A percentile compares a stretch with the other conserved stretches of the same genome.
phyloP scores from a whole-genome alignment of 169 alveolate species.

The Cryptosporidium ryanae region DNA sequence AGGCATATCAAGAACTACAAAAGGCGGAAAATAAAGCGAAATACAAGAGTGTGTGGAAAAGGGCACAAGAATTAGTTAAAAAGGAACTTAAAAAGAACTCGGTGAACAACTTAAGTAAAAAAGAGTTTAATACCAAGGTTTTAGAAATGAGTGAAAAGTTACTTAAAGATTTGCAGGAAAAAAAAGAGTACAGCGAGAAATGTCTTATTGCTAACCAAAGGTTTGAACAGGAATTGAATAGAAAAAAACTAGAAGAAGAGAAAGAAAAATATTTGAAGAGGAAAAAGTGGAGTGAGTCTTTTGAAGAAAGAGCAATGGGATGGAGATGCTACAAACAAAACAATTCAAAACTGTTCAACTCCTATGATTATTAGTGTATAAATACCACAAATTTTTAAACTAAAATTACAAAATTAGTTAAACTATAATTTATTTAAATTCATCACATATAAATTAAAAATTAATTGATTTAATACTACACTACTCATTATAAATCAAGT shows the following conservation, averaged over 20 bases:
- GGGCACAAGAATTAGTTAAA: constrained; percentile 82
- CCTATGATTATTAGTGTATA: not conserved
- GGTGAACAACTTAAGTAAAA: constrained; percentile 44
- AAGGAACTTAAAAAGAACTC: constrained; percentile 76
- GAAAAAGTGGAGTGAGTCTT: constrained; percentile 51
- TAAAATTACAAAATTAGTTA: no score
- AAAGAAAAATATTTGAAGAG: constrained; percentile 46
- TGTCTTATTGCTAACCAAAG: constrained; percentile 83
- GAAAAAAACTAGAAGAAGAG: constrained; percentile 58
- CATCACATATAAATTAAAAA: no score
- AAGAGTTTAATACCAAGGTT: constrained; percentile 81
- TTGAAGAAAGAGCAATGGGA: constrained; percentile 60
- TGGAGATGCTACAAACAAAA: constrained; percentile 48
- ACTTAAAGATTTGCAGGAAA: constrained; percentile 81
- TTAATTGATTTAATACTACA: no score
- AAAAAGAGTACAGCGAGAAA: constrained; percentile 86
- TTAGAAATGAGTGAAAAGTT: constrained; percentile 84
- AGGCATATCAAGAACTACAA: constrained; percentile 85
- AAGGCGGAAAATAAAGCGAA: constrained; percentile 83
- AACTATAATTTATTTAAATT: no score
- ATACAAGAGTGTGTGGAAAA: constrained; percentile 84
- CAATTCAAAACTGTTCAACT: constrained; percentile 13
- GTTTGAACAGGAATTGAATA: constrained; percentile 61
- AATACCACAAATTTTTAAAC: no score
- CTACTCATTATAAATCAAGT: no score